Conservation (phyloP, 441 rosid genomes). For the Pelargonium cotyledonis region DNA sequence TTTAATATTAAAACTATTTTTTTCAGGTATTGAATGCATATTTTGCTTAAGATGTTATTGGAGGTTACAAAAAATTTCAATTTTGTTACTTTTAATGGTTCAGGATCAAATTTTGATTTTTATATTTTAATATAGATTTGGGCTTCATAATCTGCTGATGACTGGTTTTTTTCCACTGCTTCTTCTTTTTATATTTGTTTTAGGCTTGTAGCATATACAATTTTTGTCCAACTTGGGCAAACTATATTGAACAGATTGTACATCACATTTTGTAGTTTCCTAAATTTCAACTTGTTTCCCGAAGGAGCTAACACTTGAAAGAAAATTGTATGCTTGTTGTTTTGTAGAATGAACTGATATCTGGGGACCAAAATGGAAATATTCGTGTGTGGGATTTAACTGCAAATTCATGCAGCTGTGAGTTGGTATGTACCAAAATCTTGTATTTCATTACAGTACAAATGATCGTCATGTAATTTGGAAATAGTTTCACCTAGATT, state of each 20-base stretch:
- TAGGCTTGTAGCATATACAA: not conserved
- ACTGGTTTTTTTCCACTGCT: not conserved
- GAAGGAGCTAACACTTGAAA: too few relatives aligned
- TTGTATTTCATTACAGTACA: not conserved
- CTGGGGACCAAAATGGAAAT: conserved; percentile 94
- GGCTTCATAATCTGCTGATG: not conserved
- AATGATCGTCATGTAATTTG: not conserved
- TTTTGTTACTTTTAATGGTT: not conserved
- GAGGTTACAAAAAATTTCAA: not conserved
- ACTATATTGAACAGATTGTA: not conserved
- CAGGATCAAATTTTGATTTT: not conserved
- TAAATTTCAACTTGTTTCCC: too few relatives aligned
- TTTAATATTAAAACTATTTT: conserved; percentile 14
- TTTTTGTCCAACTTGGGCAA: not conserved
- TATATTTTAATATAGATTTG: not conserved
- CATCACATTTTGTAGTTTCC: not conserved
- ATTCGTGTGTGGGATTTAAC: conserved; percentile 95
- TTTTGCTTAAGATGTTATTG: not conserved
- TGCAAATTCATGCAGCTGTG: conserved; percentile 87
- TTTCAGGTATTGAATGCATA: not conserved
- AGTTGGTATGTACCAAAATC: conserved; percentile 46
- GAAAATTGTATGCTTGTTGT: conserved; percentile 6
- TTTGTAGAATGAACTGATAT: conserved; percentile 79
- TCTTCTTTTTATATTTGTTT: not conserved
- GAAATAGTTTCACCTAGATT: too few relatives aligned